Evolutionary conservation across 192 early-diverging fungal genomes (phyloP).

Genomic region (Coemansia sp.): DNA sequence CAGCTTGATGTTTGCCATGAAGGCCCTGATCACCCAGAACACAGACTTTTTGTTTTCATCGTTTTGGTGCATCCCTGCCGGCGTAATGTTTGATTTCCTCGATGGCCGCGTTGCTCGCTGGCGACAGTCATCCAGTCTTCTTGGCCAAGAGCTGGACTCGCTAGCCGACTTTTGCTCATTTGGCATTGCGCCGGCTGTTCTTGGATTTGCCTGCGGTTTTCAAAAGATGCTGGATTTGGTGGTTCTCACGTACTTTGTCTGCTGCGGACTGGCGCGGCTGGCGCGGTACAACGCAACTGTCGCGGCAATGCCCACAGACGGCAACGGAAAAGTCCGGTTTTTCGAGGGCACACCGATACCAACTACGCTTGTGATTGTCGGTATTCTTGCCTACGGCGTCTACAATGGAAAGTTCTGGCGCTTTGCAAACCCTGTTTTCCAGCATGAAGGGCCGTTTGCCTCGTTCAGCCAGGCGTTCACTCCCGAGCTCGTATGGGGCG

Average conservation of each 20-base stretch:
- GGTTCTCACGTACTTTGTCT: conserved; percentile 82
- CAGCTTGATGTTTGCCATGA: conserved; percentile 72
- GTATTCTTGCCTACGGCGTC: conserved; percentile 64
- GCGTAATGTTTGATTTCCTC: conserved; percentile 71
- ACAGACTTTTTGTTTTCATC: conserved; percentile 61
- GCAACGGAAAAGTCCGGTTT: conserved; percentile 73
- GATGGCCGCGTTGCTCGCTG: conserved; percentile 84
- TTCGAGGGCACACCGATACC: conserved; percentile 94
- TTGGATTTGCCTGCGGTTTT: conserved; percentile 84
- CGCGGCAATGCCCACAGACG: conserved; percentile 70
- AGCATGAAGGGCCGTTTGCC: conserved; percentile 54
- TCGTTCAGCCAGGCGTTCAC: conserved; percentile 58
- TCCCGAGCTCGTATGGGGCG: conserved; percentile 58
- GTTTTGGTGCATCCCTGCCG: conserved; percentile 68
- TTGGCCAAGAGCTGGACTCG: conserved; percentile 90
- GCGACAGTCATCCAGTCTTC: conserved; percentile 66
- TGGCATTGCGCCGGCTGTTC: conserved; percentile 79
- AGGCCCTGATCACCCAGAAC: conserved; percentile 66
- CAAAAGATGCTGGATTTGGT: conserved; percentile 76
- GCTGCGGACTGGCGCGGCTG: conserved; percentile 79
- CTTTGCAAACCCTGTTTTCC: conserved; percentile 44
- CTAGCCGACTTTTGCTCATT: conserved; percentile 80
- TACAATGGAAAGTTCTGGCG: conserved; percentile 54
- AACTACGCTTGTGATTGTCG: conserved; percentile 69
- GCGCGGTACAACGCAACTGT: conserved; percentile 91